A percentile compares a stretch with the other conserved stretches of the same genome.
Evolutionary conservation across 345 rosid genomes (phyloP).

Genomic region (Citrus inodora): DNA sequence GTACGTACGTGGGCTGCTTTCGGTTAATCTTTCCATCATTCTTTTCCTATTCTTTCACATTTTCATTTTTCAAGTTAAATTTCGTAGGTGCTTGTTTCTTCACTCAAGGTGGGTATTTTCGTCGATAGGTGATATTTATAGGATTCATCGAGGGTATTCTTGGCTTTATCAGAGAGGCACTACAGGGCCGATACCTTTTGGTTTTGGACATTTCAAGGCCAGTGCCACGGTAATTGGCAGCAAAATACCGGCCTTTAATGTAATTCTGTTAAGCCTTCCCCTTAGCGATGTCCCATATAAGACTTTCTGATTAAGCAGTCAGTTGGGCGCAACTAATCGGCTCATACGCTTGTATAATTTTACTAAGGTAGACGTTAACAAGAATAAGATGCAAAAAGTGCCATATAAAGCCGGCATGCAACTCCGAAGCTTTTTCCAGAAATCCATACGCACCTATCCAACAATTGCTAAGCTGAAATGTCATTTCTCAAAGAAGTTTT

Average conservation of each 20-base stretch:
- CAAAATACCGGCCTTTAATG: no score
- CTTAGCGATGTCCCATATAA: no score
- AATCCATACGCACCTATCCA: background rate
- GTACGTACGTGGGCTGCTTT: background rate
- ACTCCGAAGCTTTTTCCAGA: background rate
- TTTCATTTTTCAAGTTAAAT: background rate
- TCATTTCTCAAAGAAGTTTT: slow-evolving; percentile 1
- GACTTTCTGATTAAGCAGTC: no score
- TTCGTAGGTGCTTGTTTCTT: no score
- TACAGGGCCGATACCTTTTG: no score
- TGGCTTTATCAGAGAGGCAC: background rate
- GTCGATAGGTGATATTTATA: no score
- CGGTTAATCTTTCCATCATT: background rate
- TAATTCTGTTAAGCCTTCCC: no score
- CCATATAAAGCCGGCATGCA: background rate
- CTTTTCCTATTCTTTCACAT: background rate
- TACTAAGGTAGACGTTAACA: no score
- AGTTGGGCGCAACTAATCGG: no score
- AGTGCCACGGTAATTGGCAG: background rate
- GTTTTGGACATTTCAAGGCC: background rate
- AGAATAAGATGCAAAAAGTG: background rate
- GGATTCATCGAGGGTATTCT: background rate
- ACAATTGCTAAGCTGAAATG: background rate
- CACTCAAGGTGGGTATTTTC: no score
- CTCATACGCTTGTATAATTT: no score